Evolutionary conservation across 2,329 filamentous ascomycete genomes (phyloP).

Genomic region (Ascocoryne sarcoides): DNA sequence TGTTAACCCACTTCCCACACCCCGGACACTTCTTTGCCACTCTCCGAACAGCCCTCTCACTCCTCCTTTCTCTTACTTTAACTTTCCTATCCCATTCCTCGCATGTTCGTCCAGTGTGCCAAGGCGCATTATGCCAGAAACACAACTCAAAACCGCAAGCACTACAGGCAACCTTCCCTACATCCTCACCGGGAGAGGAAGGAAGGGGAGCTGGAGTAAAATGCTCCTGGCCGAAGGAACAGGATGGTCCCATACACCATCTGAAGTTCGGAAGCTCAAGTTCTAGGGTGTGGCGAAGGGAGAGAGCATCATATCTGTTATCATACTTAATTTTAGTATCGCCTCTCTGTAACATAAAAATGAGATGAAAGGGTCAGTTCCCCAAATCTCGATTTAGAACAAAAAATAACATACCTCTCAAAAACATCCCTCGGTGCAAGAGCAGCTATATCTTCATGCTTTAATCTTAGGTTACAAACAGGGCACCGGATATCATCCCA

Average conservation of each 20-base stretch:
- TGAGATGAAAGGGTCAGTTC: too few species aligned
- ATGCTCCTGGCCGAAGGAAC: constrained; percentile 14
- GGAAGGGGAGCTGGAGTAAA: constrained; percentile 1
- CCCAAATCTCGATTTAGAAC: background rate
- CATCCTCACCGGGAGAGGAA: too few species aligned
- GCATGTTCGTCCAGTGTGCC: constrained; percentile 11
- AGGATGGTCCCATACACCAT: constrained; percentile 12
- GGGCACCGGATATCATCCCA: constrained; percentile 16
- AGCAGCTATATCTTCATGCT: constrained; percentile 12
- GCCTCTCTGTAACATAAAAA: too few species aligned
- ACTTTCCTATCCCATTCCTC: constrained; percentile 9
- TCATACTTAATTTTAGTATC: too few species aligned
- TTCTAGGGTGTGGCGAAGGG: constrained; percentile 6
- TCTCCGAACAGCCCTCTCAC: constrained; percentile 11
- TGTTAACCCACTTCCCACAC: constrained; percentile 13
- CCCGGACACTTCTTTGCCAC: constrained; percentile 15
- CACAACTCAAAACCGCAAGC: constrained; percentile 10
- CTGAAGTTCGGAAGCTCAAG: constrained; percentile 10
- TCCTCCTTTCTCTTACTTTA: constrained; percentile 6
- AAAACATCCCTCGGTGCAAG: constrained; percentile 10
- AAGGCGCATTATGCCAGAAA: constrained; percentile 9
- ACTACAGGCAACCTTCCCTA: constrained; percentile 8
- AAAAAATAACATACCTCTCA: constrained; percentile 1
- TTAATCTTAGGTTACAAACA: constrained; percentile 6
- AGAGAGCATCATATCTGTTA: constrained; percentile 8